A percentile compares a stretch with the other conserved stretches of the same genome.
phyloP scores from a whole-genome alignment of 352 stramenopile species.

The Phytophthora macrochlamydospora region DNA sequence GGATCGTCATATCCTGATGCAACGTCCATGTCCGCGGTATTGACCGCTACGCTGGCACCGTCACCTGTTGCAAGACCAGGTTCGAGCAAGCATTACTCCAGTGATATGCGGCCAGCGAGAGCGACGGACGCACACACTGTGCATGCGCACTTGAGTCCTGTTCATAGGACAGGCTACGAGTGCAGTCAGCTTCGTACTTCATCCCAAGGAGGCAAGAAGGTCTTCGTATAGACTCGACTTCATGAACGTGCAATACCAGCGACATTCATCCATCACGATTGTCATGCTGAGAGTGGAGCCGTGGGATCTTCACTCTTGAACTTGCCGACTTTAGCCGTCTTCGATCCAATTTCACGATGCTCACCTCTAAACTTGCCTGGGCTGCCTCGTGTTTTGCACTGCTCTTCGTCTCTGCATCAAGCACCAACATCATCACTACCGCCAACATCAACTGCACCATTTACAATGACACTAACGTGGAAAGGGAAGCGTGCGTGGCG shows the following conservation, averaged over 20 bases:
- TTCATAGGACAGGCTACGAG: too few species aligned
- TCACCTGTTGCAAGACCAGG: constrained; percentile 1
- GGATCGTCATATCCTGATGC: background rate
- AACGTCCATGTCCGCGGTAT: background rate
- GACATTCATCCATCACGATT: constrained; percentile 2
- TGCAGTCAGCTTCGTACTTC: too few species aligned
- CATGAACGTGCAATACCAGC: too few species aligned
- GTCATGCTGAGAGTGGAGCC: background rate
- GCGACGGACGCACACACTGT: too few species aligned
- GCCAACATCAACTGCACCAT: constrained; percentile 17
- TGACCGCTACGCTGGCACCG: constrained; percentile 9
- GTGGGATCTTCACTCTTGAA: constrained; percentile 4
- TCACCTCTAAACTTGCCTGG: constrained; percentile 15
- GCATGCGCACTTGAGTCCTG: too few species aligned
- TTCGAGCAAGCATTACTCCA: too few species aligned
- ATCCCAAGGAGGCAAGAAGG: too few species aligned
- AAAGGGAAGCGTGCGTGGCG: constrained; percentile 32
- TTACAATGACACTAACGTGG: constrained; percentile 19
- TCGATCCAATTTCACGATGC: constrained; percentile 7
- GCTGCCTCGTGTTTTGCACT: constrained; percentile 10
- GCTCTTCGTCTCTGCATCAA: background rate
- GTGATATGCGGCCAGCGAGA: too few species aligned
- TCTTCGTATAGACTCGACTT: too few species aligned
- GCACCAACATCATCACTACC: constrained; percentile 10
- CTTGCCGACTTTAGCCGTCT: background rate